These are phyloP conservation scores for Metschnikowia continentalis DNA, from an alignment of 805 yeast genomes.

Conservation along the genomic window DNA sequence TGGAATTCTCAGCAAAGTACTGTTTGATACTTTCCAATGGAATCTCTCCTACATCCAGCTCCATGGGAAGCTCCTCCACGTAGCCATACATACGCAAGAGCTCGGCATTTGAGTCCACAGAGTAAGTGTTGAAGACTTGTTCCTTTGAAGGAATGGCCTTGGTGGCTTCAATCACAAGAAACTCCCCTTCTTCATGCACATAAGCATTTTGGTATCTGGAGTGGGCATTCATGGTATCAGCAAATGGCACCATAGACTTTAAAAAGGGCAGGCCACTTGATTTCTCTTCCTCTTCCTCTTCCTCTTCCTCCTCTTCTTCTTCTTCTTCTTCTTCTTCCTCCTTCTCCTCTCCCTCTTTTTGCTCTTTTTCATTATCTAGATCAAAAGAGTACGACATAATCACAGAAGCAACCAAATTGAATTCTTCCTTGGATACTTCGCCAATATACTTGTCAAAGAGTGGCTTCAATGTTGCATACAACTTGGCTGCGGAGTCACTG, in stretches of 20 bases:
- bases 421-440: slow-evolving; percentile 47
- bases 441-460: slow-evolving; percentile 7
- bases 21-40: slow-evolving; percentile 40
- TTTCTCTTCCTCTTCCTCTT: slow-evolving; percentile 14
- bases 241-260: slow-evolving; percentile 90
- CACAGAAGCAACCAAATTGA: slow-evolving; percentile 68
- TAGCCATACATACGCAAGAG: slow-evolving; percentile 87
- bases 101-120: slow-evolving; percentile 90
- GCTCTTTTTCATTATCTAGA: slow-evolving; percentile 41
- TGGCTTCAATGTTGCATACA: slow-evolving; percentile 39
- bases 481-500: slow-evolving; percentile 54
- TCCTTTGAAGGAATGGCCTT: slow-evolving; percentile 56
- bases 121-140: slow-evolving; percentile 85
- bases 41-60: slow-evolving; percentile 78
- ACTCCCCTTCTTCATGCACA: slow-evolving; percentile 46
- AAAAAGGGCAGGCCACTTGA: slow-evolving; percentile 27
- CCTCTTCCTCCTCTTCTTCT: slow-evolving; percentile 16
- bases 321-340: slow-evolving; percentile 13
- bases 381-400: slow-evolving; percentile 93
- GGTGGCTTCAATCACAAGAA: slow-evolving; percentile 68
- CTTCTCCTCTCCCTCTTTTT: slow-evolving; percentile 19
- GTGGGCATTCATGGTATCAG: slow-evolving; percentile 87
- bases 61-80: slow-evolving; percentile 70
- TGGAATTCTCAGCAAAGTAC: slow-evolving; percentile 25
- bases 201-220: slow-evolving; percentile 73